A percentile compares a stretch with the other conserved stretches of the same genome.
These are phyloP conservation scores for Diutina sp. DNA, from an alignment of 1,139 yeast genomes.

Conservation along the genomic window DNA sequence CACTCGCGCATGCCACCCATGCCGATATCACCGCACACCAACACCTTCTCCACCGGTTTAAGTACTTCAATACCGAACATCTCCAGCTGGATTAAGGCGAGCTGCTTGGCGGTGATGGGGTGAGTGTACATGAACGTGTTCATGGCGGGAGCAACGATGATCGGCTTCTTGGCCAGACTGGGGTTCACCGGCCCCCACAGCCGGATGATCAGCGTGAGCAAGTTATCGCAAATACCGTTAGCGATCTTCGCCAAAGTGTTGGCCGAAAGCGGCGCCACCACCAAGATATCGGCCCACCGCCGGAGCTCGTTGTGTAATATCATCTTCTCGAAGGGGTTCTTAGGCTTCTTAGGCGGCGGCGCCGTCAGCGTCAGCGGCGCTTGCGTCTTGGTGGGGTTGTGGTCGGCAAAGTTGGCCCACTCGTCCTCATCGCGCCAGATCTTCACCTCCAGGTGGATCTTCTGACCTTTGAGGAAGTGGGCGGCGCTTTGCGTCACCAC, in stretches of 20 bases:
- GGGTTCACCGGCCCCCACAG: conserved; percentile 68
- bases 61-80: conserved; percentile 58
- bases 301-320: conserved; percentile 80
- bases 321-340: conserved; percentile 25
- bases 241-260: conserved; percentile 86
- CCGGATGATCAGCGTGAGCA: conserved; percentile 70
- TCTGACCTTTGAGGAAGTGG: conserved; percentile 68
- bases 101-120: conserved; percentile 80
- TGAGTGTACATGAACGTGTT: conserved; percentile 93
- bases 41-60: conserved; percentile 85
- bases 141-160: conserved; percentile 93
- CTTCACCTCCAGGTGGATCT: conserved; percentile 70
- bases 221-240: conserved; percentile 83
- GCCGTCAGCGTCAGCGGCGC: conserved; percentile 8
- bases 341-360: conserved; percentile 13
- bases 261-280: conserved; percentile 89
- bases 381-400: conserved; percentile 7
- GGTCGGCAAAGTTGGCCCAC: conserved; percentile 52
- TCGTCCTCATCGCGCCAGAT: conserved; percentile 94
- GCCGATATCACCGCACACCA: conserved; percentile 94
- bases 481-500: conserved; percentile 77
- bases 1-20: conserved; percentile 98
- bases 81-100: conserved; percentile 36
- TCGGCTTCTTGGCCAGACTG: conserved; percentile 42
- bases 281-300: conserved; percentile 90